phyloP scores from a whole-genome alignment of 176 grass and related monocot species.

The Aegilops sharonensis region DNA sequence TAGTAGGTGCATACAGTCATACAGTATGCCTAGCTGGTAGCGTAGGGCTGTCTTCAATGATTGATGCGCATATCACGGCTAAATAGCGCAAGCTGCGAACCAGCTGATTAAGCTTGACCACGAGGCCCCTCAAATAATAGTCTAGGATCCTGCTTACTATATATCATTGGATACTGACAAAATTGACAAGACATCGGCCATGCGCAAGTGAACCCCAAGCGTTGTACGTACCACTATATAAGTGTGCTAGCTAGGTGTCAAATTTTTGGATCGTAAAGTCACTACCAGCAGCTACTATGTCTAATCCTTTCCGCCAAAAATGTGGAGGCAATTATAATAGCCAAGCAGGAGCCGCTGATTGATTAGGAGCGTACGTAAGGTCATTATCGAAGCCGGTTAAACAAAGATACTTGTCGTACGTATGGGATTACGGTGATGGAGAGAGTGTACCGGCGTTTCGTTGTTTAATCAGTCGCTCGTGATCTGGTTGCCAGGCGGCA shows the following conservation, averaged over 20 bases:
- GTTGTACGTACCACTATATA: background rate
- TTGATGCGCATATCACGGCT: conserved; percentile 27
- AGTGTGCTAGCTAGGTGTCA: background rate
- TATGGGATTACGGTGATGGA: background rate
- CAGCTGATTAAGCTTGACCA: background rate
- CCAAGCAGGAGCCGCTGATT: too few species aligned
- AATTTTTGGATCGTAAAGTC: background rate
- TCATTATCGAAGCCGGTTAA: background rate
- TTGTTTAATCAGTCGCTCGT: background rate
- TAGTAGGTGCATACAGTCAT: background rate
- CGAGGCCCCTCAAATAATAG: background rate
- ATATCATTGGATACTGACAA: conserved; percentile 26
- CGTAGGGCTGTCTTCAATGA: background rate
- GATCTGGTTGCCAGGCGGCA: conserved; percentile 22
- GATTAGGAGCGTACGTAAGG: background rate
- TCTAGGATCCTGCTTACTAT: conserved; percentile 5
- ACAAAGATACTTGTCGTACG: background rate
- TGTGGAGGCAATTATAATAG: background rate
- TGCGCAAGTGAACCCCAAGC: background rate
- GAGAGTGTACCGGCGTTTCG: background rate
- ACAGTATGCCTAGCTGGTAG: background rate
- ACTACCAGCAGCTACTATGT: background rate
- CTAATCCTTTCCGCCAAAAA: background rate
- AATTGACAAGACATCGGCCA: conserved; percentile 3
- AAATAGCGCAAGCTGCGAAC: background rate